A percentile compares a stretch with the other conserved stretches of the same genome.
phyloP scores from a whole-genome alignment of 345 rosid genomes.

The Melaleuca quinquenervia region DNA sequence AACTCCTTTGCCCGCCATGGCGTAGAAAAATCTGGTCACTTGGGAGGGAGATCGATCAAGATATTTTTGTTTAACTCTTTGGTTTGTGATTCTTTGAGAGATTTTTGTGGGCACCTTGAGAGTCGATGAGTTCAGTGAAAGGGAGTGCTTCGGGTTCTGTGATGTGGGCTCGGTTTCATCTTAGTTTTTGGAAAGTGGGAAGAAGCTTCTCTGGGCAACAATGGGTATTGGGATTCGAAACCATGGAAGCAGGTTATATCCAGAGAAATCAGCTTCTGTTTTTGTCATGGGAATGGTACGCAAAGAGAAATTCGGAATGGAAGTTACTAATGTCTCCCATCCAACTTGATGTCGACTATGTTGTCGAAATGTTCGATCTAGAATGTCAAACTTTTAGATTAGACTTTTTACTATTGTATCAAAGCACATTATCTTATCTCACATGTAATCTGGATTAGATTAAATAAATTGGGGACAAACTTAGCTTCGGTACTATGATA shows the following conservation, averaged over 20 bases:
- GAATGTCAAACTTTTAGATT: neutral
- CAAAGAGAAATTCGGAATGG: neutral
- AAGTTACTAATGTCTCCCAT: neutral
- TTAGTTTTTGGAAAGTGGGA: neutral
- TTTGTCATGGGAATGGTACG: neutral
- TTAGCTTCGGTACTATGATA: fast-evolving
- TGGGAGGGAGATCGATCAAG: neutral
- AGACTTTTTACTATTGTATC: neutral
- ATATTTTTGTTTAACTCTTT: neutral
- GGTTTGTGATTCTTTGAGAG: neutral
- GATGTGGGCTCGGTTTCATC: neutral
- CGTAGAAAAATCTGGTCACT: neutral
- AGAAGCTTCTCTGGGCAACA: neutral
- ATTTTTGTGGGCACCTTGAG: neutral
- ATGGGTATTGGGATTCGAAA: neutral
- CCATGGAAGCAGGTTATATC: neutral
- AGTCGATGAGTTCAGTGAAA: neutral
- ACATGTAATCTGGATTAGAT: neutral
- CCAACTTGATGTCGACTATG: neutral
- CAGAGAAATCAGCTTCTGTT: neutral
- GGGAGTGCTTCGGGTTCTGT: neutral
- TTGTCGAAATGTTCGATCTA: too few relatives aligned
- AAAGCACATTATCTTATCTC: neutral
- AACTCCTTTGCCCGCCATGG: neutral
- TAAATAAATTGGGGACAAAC: neutral